phyloP scores from a whole-genome alignment of 441 rosid genomes.

The California macrophylla region DNA sequence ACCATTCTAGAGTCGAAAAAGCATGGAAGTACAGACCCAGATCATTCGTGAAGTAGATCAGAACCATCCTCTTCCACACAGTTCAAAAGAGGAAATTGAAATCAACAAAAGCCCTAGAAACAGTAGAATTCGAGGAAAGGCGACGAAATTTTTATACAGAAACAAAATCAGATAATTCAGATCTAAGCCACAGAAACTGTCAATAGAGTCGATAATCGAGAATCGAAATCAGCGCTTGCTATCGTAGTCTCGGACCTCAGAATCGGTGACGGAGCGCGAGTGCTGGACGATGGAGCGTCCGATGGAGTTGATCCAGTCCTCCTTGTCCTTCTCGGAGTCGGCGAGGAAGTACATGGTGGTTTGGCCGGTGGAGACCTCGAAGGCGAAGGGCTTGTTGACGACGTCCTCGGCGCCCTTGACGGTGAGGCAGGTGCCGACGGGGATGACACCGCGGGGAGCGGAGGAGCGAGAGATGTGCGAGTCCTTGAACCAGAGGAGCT shows the following conservation, averaged over 20 bases:
- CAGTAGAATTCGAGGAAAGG: background rate
- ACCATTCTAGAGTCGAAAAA: no score
- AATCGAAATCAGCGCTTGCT: constrained; percentile 27
- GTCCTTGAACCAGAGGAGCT: constrained; percentile 75
- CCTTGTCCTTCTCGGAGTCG: constrained; percentile 65
- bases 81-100: background rate
- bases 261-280: constrained; percentile 54
- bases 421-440: constrained; percentile 57
- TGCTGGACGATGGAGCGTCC: constrained; percentile 68
- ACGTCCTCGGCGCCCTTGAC: constrained; percentile 74
- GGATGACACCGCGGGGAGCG: constrained; percentile 55
- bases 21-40: no score
- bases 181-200: background rate
- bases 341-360: constrained; percentile 56
- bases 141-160: background rate
- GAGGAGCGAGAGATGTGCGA: constrained; percentile 40
- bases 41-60: no score
- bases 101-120: background rate
- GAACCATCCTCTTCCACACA: no score
- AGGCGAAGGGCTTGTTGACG: constrained; percentile 53
- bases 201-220: background rate
- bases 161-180: background rate
- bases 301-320: constrained; percentile 70
- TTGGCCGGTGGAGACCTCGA: constrained; percentile 46
- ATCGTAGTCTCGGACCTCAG: constrained; percentile 60